Percentiles rank a stretch among this genome's conserved stretches.
Evolutionary conservation across 306 rosid species (phyloP).

Genomic region (Cicer yamashitae): DNA sequence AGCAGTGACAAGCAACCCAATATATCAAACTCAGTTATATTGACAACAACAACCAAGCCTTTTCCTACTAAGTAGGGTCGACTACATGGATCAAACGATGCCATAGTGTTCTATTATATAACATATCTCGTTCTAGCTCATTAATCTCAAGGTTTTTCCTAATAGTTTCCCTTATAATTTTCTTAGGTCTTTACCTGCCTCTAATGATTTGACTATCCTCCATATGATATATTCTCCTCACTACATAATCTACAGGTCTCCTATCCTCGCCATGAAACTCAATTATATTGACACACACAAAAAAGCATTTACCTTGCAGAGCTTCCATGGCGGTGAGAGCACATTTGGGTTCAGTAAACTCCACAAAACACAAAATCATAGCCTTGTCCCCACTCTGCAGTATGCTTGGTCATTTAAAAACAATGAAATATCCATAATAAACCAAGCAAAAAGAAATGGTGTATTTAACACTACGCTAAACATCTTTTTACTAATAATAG

Average conservation of each 20-base stretch:
- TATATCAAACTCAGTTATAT: conserved; percentile 10
- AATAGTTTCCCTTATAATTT: no score
- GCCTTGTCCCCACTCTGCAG: conserved; percentile 85
- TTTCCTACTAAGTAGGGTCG: conserved; percentile 31
- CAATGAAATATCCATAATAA: conserved; percentile 33
- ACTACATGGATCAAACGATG: no score
- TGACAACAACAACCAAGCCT: background rate
- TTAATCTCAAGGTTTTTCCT: no score
- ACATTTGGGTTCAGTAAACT: conserved; percentile 62
- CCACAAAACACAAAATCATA: conserved; percentile 76
- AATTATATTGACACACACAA: background rate
- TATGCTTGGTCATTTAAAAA: conserved; percentile 35
- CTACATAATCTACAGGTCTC: no score
- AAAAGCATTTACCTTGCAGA: conserved; percentile 56
- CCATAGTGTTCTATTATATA: no score
- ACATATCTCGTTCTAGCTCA: no score
- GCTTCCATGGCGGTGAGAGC: conserved; percentile 80
- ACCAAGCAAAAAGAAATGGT: conserved; percentile 20
- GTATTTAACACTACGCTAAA: background rate
- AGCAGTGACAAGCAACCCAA: background rate
- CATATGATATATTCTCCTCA: no score
- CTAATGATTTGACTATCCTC: no score
- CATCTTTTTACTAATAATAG: background rate
- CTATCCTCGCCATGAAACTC: background rate
- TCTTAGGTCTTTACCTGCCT: no score